Evolutionary conservation across 2,329 filamentous ascomycete species (phyloP).

Genomic region (Xylariaceae sp.): DNA sequence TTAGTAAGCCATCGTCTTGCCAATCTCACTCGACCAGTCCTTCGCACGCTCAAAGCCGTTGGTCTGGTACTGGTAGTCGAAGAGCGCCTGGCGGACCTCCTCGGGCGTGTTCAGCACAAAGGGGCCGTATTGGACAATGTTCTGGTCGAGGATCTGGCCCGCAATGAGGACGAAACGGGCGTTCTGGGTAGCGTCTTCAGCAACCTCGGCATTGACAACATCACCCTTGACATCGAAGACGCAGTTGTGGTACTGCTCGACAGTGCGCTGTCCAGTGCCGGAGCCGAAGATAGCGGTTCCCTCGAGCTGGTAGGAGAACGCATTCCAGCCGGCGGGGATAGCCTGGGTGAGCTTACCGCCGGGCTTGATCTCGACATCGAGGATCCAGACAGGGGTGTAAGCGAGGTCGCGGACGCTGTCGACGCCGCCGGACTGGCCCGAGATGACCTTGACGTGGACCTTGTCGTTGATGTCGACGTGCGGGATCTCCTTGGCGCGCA

Average conservation of each 20-base stretch:
- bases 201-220: constrained; percentile 64
- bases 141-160: constrained; percentile 63
- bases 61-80: constrained; percentile 57
- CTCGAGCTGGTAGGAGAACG: constrained; percentile 80
- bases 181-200: constrained; percentile 51
- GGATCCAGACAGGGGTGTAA: constrained; percentile 95
- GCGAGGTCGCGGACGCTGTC: constrained; percentile 86
- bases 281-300: constrained; percentile 62
- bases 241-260: constrained; percentile 77
- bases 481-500: constrained; percentile 75
- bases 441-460: constrained; percentile 85
- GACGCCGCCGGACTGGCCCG: constrained; percentile 74
- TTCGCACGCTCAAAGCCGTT: constrained; percentile 67
- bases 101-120: constrained; percentile 61
- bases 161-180: constrained; percentile 60
- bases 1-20: constrained; percentile 31
- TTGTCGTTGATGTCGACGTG: constrained; percentile 63
- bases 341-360: constrained; percentile 72
- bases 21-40: constrained; percentile 61
- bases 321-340: constrained; percentile 78
- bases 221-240: constrained; percentile 81
- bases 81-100: constrained; percentile 60
- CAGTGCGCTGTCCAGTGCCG: constrained; percentile 45
- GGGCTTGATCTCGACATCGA: constrained; percentile 75
- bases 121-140: constrained; percentile 65